Percentiles rank a stretch among this genome's conserved stretches.
Evolutionary conservation across 176 grass and related monocot species (phyloP).

Genomic region (Ampelocalamus luodianensis): DNA sequence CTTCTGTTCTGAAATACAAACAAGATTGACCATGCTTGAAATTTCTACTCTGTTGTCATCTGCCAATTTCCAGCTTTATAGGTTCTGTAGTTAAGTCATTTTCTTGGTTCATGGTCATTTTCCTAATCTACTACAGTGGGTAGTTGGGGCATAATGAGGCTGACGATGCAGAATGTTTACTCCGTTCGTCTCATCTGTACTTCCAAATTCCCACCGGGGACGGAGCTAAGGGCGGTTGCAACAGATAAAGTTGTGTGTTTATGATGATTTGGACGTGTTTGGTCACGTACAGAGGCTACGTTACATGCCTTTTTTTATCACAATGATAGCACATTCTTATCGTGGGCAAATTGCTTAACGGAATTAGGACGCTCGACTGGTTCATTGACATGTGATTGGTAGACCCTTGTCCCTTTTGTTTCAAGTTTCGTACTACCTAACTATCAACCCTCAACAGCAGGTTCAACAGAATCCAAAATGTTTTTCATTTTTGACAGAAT

Average conservation of each 20-base stretch:
- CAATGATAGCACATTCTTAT: slow-evolving; percentile 24
- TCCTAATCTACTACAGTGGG: slow-evolving; percentile 20
- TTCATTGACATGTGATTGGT: slow-evolving; percentile 20
- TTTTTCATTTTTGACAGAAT: slow-evolving; percentile 22
- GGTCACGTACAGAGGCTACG: background rate
- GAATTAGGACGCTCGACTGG: slow-evolving; percentile 31
- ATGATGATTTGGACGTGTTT: slow-evolving; percentile 49
- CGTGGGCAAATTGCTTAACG: slow-evolving; percentile 33
- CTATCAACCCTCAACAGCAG: slow-evolving; percentile 44
- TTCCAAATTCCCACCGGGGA: slow-evolving; percentile 12
- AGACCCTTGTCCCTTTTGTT: slow-evolving; percentile 41
- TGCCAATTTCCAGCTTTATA: background rate
- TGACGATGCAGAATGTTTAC: slow-evolving; percentile 27
- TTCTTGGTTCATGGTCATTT: slow-evolving; percentile 21
- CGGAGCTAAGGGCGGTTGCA: slow-evolving; percentile 16
- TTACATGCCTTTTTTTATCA: slow-evolving; percentile 16
- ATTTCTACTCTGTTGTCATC: background rate
- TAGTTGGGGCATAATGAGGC: slow-evolving; percentile 2
- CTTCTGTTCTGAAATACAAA: background rate
- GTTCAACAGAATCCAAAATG: slow-evolving; percentile 33
- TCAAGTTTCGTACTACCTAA: slow-evolving; percentile 45
- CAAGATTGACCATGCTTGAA: slow-evolving; percentile 7
- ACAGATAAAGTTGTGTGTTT: slow-evolving; percentile 45
- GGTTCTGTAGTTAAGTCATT: slow-evolving; percentile 13
- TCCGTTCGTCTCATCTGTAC: background rate